Base-by-base conservation (phyloP, 169 alveolate genomes). In the Plasmodium coatneyi region DNA sequence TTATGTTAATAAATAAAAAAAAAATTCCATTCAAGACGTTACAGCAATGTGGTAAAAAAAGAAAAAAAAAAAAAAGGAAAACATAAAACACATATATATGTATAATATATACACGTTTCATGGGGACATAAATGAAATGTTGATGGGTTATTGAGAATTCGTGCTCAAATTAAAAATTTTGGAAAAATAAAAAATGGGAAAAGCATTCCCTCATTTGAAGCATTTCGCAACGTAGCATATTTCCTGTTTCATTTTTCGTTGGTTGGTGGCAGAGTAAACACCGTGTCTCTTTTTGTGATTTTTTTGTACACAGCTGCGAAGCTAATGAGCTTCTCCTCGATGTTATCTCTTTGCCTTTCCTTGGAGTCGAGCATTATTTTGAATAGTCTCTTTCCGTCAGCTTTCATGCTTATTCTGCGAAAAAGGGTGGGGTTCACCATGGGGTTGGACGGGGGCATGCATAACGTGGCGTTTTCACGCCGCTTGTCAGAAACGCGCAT, bases 311-410 rank as follows among this genome's bases (percentile, higher is more conserved):
- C 99, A 66, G 98, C 99, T 36, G 98, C 97, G 97, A 98, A 97
- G 56, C 98, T 98, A 96, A 98, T 99, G 78, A 98, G 96, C 93
- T 98, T 98, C 92, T 98, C 99, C 89, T 98, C 99, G 39, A 98
- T 92, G 92, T 95, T 97, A 87, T 98, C 99, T 96, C 98, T 97
- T 92, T 98, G 98, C 91, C 96, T 98, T 97, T 98, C 99, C 90
- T 98, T 98, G 39, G 99, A 99, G 96, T 98, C 99, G 22, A 98
- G 97, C 96, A 95, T 96, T 71, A 98, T 98, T 96, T 97, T 98
- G 95, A 98, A 95, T 71, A 98, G 92, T 93, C 98, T 98, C 71
- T 98, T 95, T n/a, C 99, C 99, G 90, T 99, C 99, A 30, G 97
- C 97, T 54, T 96, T 96, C 95, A 98, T 97, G 92, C 99, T 98